Evolutionary conservation across 495 filamentous ascomycete genomes (phyloP), one percentile per base, ranked within the genome.

Genomic region (Tirmania nivea): DNA sequence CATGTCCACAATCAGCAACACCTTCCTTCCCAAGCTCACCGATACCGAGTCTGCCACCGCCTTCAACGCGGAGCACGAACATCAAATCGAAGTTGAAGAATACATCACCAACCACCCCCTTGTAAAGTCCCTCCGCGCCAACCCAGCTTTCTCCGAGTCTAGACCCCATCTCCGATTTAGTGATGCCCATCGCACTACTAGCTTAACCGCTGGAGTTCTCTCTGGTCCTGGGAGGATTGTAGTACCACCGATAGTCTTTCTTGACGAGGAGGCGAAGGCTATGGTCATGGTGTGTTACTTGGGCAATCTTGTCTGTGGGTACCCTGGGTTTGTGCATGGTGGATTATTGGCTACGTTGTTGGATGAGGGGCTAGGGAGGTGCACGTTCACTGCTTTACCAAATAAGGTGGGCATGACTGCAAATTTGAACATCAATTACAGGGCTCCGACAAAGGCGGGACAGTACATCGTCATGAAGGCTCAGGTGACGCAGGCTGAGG

Each of bases 331-430:
- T 55, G 71, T 97, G 2, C 90, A 97, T 62, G 90, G 90, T 8
- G 90, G 90, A 0, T 65, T 96, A 57, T 68, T 96, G 49, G 92
- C 90, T 12, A 96, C 92, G 11, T 70, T 97, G 61, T 69, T 96
- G 48, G 90, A 97, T 60, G 90, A 97, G 67, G 86, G 86, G 0
- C 67, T 96, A 35, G 90, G 84, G 54, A 73, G 86, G 45, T 94
- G 87, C 68, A 94, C 85, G 60, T 95, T 96, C 64, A 78, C 80
- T 0, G 86, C 86, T 45, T 68, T 97, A 57, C 90, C 90, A 35
- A 87, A 85, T 60, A 83, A 85, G 63, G 75, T 95, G 31, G 90
- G 78, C 49, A 78, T 97, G 64, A 97, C 90, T 16, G 90, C 90
- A 37, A 92, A 81, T 61, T 66, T 97, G 60, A 90, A 83, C 52